These are phyloP conservation scores for Hyphopichia fennica DNA, from an alignment of 1,139 yeast genomes.

Conservation along the genomic window DNA sequence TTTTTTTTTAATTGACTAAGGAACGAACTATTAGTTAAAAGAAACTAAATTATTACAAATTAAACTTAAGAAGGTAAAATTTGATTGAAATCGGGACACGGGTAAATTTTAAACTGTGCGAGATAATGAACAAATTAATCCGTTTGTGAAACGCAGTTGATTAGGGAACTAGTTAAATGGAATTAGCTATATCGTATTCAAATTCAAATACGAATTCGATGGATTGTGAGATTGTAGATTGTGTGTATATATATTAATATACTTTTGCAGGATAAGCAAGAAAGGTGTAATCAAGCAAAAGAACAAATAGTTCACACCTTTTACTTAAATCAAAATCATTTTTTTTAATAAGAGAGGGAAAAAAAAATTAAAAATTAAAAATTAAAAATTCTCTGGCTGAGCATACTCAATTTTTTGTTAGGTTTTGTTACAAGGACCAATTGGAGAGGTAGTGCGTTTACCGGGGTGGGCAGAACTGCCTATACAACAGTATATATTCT, in stretches of 20 bases:
- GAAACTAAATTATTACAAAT: too few species aligned
- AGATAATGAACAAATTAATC: background rate
- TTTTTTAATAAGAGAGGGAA: too few species aligned
- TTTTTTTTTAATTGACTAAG: background rate
- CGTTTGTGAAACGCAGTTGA: background rate
- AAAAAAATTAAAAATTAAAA: background rate
- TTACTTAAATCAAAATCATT: background rate
- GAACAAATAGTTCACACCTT: background rate
- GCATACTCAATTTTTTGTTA: too few species aligned
- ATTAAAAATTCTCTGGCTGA: too few species aligned
- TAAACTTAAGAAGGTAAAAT: too few species aligned
- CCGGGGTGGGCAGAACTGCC: too few species aligned
- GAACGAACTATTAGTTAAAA: too few species aligned
- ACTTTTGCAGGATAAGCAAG: background rate
- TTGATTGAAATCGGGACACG: background rate
- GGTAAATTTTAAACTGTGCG: background rate
- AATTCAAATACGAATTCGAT: background rate
- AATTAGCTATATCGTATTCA: background rate
- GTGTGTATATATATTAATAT: background rate
- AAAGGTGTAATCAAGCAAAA: background rate
- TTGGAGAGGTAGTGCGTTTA: too few species aligned
- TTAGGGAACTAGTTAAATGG: background rate
- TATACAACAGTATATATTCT: too few species aligned
- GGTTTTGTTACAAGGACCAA: too few species aligned
- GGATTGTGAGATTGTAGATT: background rate